A percentile compares a stretch with the other conserved stretches of the same genome.
phyloP scores from a whole-genome alignment of 768 basidiomycete genomes.

The Zangia roseola region DNA sequence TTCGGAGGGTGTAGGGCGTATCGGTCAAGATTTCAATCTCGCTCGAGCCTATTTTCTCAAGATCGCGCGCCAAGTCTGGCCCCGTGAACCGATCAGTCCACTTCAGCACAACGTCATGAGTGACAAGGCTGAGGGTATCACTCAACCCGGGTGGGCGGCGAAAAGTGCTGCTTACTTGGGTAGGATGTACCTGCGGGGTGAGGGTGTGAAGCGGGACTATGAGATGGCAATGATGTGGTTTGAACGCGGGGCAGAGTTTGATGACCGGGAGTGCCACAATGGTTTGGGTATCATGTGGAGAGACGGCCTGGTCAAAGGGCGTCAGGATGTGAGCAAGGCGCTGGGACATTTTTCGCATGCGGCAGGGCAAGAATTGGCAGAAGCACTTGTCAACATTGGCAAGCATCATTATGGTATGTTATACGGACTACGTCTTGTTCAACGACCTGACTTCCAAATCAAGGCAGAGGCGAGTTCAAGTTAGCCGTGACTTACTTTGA shows the following conservation, averaged over 20 bases:
- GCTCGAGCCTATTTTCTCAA: slow-evolving; percentile 83
- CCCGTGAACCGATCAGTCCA: slow-evolving; percentile 65
- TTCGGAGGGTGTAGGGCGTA: slow-evolving; percentile 89
- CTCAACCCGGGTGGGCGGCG: slow-evolving; percentile 62
- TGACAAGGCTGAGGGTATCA: slow-evolving; percentile 50
- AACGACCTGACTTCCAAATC: slow-evolving; percentile 5
- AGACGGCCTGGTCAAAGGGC: slow-evolving; percentile 76
- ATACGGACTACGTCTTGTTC: background rate
- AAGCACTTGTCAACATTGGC: slow-evolving; percentile 89
- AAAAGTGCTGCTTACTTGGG: slow-evolving; percentile 87
- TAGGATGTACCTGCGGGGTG: slow-evolving; percentile 91
- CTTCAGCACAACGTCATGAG: slow-evolving; percentile 41
- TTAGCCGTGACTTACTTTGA: slow-evolving; percentile 78
- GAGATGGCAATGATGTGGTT: slow-evolving; percentile 90
- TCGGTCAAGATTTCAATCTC: slow-evolving; percentile 72
- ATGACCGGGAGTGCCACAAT: slow-evolving; percentile 87
- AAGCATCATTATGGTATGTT: slow-evolving; percentile 68
- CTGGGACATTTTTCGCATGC: slow-evolving; percentile 70
- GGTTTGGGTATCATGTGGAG: slow-evolving; percentile 90
- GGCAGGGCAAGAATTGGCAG: slow-evolving; percentile 84
- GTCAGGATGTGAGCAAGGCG: slow-evolving; percentile 67
- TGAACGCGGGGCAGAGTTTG: slow-evolving; percentile 75
- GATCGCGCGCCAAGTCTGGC: slow-evolving; percentile 87
- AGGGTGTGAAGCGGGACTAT: slow-evolving; percentile 80
- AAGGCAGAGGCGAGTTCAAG: slow-evolving; percentile 68